These are phyloP conservation scores for Fusarium sp. DNA, from an alignment of 2,329 filamentous ascomycete species.

Conservation along the genomic window DNA sequence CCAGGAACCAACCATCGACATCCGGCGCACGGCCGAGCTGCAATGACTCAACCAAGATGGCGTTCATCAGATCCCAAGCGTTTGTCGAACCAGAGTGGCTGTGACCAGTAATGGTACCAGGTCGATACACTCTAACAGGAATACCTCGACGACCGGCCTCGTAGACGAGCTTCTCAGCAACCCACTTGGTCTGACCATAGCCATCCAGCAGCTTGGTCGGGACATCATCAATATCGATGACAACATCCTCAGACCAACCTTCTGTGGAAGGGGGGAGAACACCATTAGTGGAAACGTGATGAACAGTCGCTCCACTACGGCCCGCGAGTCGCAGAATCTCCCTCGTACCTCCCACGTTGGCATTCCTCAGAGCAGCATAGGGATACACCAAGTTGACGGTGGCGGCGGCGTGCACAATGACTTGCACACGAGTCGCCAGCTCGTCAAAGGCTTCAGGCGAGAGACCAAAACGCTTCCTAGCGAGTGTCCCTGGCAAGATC, in stretches of 20 bases:
- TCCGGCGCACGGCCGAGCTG: slow-evolving; percentile 77
- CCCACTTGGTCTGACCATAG: slow-evolving; percentile 86
- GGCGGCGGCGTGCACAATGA: slow-evolving; percentile 82
- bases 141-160: slow-evolving; percentile 77
- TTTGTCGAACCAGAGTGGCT: slow-evolving; percentile 81
- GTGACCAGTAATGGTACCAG: slow-evolving; percentile 83
- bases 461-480: slow-evolving; percentile 76
- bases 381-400: slow-evolving; percentile 86
- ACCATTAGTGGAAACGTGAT: slow-evolving; percentile 85
- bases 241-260: slow-evolving; percentile 78
- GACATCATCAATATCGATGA: slow-evolving; percentile 75
- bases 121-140: slow-evolving; percentile 77
- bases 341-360: slow-evolving; percentile 83
- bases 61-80: slow-evolving; percentile 81
- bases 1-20: slow-evolving; percentile 79
- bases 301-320: slow-evolving; percentile 75
- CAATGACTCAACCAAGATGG: slow-evolving; percentile 81
- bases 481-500: slow-evolving; percentile 79
- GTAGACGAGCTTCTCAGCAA: slow-evolving; percentile 79
- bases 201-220: slow-evolving; percentile 77
- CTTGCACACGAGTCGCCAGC: slow-evolving; percentile 73
- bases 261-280: slow-evolving; percentile 77
- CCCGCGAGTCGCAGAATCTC: slow-evolving; percentile 80
- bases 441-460: slow-evolving; percentile 73
- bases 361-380: slow-evolving; percentile 78